These are phyloP conservation scores for Thalia dealbata DNA, from an alignment of 176 grass and related monocot genomes.

Conservation along the genomic window DNA sequence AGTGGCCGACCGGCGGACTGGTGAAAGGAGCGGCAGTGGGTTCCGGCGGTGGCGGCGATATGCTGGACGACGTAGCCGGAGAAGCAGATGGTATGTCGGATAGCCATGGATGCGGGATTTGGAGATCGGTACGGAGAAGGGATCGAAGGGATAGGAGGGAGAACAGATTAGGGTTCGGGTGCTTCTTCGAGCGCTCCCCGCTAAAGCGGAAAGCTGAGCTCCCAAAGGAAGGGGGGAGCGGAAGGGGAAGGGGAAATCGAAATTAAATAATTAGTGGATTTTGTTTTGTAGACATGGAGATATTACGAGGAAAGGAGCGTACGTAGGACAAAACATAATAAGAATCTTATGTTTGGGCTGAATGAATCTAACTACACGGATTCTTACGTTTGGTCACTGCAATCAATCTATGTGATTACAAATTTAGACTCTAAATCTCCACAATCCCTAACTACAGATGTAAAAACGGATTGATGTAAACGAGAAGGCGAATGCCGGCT, in stretches of 20 bases:
- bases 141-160: background rate
- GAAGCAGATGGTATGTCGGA: constrained; percentile 62
- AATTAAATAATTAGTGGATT: too few species aligned
- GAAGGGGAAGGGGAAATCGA: background rate
- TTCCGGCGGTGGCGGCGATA: constrained; percentile 41
- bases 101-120: constrained; percentile 59
- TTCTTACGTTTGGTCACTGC: too few species aligned
- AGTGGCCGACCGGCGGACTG: constrained; percentile 27
- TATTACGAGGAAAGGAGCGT: too few species aligned
- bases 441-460: too few species aligned
- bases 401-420: too few species aligned
- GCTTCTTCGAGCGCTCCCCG: background rate
- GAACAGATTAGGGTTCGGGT: background rate
- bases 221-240: background rate
- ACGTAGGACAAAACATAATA: too few species aligned
- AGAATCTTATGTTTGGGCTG: too few species aligned
- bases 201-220: constrained; percentile 8
- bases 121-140: constrained; percentile 16
- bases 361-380: too few species aligned
- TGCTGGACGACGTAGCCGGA: constrained; percentile 72
- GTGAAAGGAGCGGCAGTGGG: constrained; percentile 35
- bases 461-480: too few species aligned
- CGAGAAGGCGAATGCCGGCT: too few species aligned
- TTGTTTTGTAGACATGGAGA: too few species aligned
- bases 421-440: too few species aligned